Base-by-base conservation (phyloP, 2,329 filamentous ascomycete species). In the Microcera coccophila region DNA sequence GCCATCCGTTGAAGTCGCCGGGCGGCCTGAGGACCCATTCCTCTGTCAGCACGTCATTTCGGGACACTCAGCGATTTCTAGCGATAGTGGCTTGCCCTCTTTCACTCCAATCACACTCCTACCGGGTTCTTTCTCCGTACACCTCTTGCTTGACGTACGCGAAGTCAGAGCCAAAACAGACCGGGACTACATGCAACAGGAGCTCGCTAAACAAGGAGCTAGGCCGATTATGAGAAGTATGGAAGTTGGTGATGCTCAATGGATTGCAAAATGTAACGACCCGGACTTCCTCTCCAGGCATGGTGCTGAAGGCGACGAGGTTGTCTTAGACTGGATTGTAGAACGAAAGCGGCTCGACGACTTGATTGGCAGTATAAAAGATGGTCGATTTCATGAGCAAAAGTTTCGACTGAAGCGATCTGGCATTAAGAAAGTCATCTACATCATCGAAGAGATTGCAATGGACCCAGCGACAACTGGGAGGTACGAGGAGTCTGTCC, bases 261-360 rank as follows among this genome's bases (percentile, higher is more conserved):
- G 87, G 87, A 75, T 93, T 24, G 87, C 87, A 31, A 88, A 85
- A 61, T 81, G 79, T 55, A 72, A 81, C 53, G 77, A 87, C 45
- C 67, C 79, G 0, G 63, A 64, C 9, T 70, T 80, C 20, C 71
- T 88, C 4, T 55, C 72, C 2, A 70, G 69, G 4, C 68, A 77
- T 38, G 83, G 83, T 11, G 69, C 71, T 2, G 78, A 84, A 56
- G 81, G 83, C 14, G 76, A 81, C 45, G 86, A 90, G 61, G 66
- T 91, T 11, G 79, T 89, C 36, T 71, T 93, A 4, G 87, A 91
- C 62, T 88, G 83, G 74, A 87, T 93, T 34, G 77, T 90, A 2
- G 87, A 93, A 65, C 76, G 87, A 47, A 93, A 93, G 61, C 75
- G 87, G 8, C 74, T 90, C 0, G 87, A 91, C 58, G 87, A 93